Percentiles rank a stretch among this genome's conserved stretches.
Evolutionary conservation across 2,329 filamentous ascomycete genomes (phyloP).

Genomic region (Blastomyces gilchristii): DNA sequence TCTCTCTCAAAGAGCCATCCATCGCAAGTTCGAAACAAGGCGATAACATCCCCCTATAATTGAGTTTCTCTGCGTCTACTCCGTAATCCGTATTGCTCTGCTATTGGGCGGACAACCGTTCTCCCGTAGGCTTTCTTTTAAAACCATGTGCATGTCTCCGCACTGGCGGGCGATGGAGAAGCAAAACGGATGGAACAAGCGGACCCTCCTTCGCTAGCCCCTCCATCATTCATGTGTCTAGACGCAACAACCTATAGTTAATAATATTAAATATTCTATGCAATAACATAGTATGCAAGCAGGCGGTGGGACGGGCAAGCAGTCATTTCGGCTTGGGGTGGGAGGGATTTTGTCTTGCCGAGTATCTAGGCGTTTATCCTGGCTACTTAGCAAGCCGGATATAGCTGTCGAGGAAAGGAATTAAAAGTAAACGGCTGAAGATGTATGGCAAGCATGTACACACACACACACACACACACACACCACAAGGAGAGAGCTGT

Average conservation of each 20-base stretch:
- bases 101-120: neutral
- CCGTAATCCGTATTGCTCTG: too few species aligned
- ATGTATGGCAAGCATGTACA: neutral
- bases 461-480: too few species aligned
- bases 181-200: neutral
- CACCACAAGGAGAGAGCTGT: too few species aligned
- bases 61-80: too few species aligned
- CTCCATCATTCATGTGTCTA: neutral
- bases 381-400: neutral
- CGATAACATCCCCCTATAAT: neutral
- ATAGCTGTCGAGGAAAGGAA: neutral
- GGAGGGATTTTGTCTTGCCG: neutral
- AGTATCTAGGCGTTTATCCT: neutral
- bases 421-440: neutral
- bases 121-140: neutral
- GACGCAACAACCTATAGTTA: neutral
- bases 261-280: too few species aligned
- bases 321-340: neutral
- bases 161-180: neutral
- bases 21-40: neutral
- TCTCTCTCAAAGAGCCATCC: neutral
- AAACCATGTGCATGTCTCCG: neutral
- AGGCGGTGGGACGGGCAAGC: neutral
- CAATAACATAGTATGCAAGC: neutral
- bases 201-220: neutral